Conservation (phyloP, 169 alveolate genomes). For the Plasmodium fragile region DNA sequence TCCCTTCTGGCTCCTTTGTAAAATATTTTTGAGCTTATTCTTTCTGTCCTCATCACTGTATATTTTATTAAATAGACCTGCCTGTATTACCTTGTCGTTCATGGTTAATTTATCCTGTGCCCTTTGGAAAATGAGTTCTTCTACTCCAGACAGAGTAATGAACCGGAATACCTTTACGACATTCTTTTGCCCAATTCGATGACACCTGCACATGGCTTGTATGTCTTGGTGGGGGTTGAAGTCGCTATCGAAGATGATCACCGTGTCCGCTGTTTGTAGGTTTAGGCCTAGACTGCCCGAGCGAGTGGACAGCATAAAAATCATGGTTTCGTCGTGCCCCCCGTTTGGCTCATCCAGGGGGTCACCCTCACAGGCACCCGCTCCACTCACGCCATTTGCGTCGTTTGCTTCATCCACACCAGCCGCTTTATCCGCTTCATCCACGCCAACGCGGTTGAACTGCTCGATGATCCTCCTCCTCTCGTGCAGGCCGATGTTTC, state of each 20-base stretch:
- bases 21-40: conserved; percentile 40
- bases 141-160: conserved; percentile 90
- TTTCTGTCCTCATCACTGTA: conserved; percentile 64
- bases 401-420: neutral
- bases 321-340: conserved; percentile 37
- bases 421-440: neutral
- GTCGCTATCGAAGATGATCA: conserved; percentile 95
- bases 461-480: conserved; percentile 80
- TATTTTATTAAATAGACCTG: conserved; percentile 92
- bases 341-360: neutral
- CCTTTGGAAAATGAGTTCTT: conserved; percentile 91
- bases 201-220: conserved; percentile 96
- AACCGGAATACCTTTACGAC: conserved; percentile 93
- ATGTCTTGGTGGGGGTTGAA: conserved; percentile 95
- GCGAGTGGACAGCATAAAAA: conserved; percentile 92
- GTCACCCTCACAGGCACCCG: neutral
- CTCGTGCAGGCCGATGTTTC: conserved; percentile 95
- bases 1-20: conserved; percentile 39
- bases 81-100: conserved; percentile 94
- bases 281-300: conserved; percentile 99
- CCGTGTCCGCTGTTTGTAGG: conserved; percentile 97
- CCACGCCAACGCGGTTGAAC: neutral
- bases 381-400: neutral
- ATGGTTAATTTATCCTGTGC: conserved; percentile 93
- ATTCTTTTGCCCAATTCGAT: conserved; percentile 93